These are phyloP conservation scores for Chytriomyces hyalinus DNA, from an alignment of 192 early-diverging fungal species.

Conservation along the genomic window DNA sequence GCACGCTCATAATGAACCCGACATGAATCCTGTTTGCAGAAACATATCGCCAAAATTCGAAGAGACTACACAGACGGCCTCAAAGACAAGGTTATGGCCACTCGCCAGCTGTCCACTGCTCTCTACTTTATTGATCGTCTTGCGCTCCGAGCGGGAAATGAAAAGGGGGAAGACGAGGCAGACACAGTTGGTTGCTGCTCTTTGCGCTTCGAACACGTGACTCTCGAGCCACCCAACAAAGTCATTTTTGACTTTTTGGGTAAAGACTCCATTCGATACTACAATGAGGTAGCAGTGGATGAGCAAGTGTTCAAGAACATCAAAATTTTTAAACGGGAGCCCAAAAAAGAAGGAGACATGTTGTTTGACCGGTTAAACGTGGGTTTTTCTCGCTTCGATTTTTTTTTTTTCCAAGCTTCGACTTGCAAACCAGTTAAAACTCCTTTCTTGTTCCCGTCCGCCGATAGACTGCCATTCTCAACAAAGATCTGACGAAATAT, in stretches of 20 bases:
- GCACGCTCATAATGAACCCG: neutral
- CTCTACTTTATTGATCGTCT: slow-evolving; percentile 95
- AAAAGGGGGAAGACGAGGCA: slow-evolving; percentile 96
- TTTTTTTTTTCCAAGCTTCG: neutral
- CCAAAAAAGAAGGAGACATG: slow-evolving; percentile 75
- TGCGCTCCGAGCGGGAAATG: slow-evolving; percentile 96
- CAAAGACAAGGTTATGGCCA: slow-evolving; percentile 79
- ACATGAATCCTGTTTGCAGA: slow-evolving; percentile 42
- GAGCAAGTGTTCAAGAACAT: slow-evolving; percentile 94
- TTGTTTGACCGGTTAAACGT: slow-evolving; percentile 93
- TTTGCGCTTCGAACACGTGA: slow-evolving; percentile 89
- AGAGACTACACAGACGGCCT: slow-evolving; percentile 77
- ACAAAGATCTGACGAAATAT: slow-evolving; percentile 84
- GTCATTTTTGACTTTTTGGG: slow-evolving; percentile 95
- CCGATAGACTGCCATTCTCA: slow-evolving; percentile 73
- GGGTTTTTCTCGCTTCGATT: slow-evolving; percentile 29
- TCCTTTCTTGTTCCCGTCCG: neutral
- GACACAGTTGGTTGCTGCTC: slow-evolving; percentile 99
- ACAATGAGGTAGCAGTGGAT: slow-evolving; percentile 83
- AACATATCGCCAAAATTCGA: slow-evolving; percentile 78
- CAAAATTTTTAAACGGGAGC: slow-evolving; percentile 81
- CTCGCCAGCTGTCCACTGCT: slow-evolving; percentile 88
- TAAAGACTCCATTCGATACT: slow-evolving; percentile 96
- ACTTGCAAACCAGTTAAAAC: neutral
- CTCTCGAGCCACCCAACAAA: slow-evolving; percentile 79